Percentiles rank a stretch among this genome's conserved stretches.
phyloP scores from a whole-genome alignment of 768 basidiomycete species.

The Serendipita sp. region DNA sequence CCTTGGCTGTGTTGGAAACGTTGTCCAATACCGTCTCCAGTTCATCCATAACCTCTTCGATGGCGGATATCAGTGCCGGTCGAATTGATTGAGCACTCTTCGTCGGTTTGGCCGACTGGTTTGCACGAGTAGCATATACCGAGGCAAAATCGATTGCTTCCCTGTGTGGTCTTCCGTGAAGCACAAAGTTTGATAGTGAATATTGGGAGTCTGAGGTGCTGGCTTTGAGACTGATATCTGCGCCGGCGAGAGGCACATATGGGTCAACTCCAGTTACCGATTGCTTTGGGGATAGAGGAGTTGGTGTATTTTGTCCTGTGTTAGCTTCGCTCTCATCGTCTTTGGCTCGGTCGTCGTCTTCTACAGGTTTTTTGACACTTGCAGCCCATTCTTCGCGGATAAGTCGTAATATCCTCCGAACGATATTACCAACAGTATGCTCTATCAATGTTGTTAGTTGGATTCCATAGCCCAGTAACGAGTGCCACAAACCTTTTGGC shows the following conservation, averaged over 20 bases:
- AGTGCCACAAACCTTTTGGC: slow-evolving; percentile 57
- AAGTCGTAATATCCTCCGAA: slow-evolving; percentile 81
- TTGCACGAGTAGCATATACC: background rate
- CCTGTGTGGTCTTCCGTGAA: slow-evolving; percentile 48
- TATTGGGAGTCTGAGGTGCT: background rate
- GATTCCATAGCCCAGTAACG: background rate
- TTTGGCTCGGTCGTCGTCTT: background rate
- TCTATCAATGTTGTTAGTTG: slow-evolving; percentile 31
- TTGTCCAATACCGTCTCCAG: slow-evolving; percentile 91
- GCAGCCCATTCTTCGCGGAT: slow-evolving; percentile 90
- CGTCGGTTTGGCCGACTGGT: background rate
- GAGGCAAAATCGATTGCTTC: background rate
- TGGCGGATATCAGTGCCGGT: slow-evolving; percentile 91
- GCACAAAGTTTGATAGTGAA: slow-evolving; percentile 71
- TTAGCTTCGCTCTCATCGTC: background rate
- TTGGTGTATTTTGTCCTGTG: background rate
- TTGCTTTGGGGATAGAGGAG: background rate
- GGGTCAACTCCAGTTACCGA: background rate
- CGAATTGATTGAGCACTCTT: slow-evolving; percentile 31
- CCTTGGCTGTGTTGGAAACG: slow-evolving; percentile 82
- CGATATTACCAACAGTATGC: slow-evolving; percentile 87
- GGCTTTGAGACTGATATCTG: background rate
- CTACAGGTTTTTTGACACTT: slow-evolving; percentile 35
- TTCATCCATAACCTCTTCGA: slow-evolving; percentile 91
- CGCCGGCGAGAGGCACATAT: slow-evolving; percentile 12